Conservation (phyloP, 257 asterid species). For the Ajuga chamaepitys region DNA sequence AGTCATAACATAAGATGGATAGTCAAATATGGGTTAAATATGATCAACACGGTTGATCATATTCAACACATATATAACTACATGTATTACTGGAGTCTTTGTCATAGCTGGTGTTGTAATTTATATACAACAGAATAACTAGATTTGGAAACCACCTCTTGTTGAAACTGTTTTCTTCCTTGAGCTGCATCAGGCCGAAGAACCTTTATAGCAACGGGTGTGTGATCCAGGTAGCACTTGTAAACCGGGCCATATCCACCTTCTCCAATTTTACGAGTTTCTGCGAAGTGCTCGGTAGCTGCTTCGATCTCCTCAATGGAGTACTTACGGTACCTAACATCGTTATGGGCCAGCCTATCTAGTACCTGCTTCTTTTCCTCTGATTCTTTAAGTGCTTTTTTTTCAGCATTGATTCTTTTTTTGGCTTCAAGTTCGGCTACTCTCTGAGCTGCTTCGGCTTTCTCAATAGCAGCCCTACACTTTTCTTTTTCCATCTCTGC, state of each 20-base stretch:
- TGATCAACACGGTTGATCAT: no score
- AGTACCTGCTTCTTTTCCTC: conserved; percentile 67
- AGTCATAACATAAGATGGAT: no score
- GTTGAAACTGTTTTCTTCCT: conserved; percentile 91
- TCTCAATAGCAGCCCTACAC: conserved; percentile 81
- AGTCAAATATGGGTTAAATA: no score
- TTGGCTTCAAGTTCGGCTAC: conserved; percentile 84
- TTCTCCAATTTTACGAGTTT: conserved; percentile 72
- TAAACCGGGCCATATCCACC: conserved; percentile 96
- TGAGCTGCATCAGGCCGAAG: conserved; percentile 96
- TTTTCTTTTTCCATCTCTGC: conserved; percentile 71
- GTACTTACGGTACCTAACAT: conserved; percentile 68
- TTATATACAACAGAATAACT: no score
- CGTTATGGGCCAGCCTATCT: conserved; percentile 46
- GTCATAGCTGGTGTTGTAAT: no score
- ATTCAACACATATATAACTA: no score
- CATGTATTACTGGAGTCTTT: no score
- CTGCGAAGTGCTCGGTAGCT: conserved; percentile 65
- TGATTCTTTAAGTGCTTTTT: conserved; percentile 58
- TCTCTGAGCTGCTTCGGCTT: conserved; percentile 84
- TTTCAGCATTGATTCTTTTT: conserved; percentile 68
- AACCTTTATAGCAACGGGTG: conserved; percentile 81
- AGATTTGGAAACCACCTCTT: no score
- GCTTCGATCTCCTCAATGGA: conserved; percentile 75
- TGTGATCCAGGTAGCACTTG: conserved; percentile 68